A percentile compares a stretch with the other conserved stretches of the same genome.
Evolutionary conservation across 768 basidiomycete genomes (phyloP).

Genomic region (Bullera alba): DNA sequence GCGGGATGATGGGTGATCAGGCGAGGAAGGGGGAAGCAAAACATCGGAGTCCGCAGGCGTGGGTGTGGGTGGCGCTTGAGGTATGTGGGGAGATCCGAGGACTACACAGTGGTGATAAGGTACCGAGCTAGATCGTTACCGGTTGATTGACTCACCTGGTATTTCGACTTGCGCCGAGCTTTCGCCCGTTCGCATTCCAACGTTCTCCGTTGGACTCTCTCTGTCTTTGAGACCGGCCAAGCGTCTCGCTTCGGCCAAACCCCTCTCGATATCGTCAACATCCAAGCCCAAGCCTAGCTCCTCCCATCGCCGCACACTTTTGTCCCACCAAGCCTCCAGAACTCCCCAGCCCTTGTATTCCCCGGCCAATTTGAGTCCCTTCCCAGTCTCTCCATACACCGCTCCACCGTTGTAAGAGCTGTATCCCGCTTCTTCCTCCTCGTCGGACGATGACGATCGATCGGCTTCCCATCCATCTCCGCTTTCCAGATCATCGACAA

Average conservation of each 20-base stretch:
- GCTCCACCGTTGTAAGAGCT: constrained; percentile 46
- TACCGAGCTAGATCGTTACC: too few relatives aligned
- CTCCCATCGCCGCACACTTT: constrained; percentile 78
- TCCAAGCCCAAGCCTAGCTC: constrained; percentile 66
- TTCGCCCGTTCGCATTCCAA: constrained; percentile 32
- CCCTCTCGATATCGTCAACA: constrained; percentile 39
- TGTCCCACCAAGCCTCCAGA: constrained; percentile 87
- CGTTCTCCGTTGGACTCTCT: constrained; percentile 23
- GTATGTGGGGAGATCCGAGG: constrained; percentile 27
- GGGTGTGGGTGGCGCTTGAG: constrained; percentile 29
- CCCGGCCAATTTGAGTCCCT: constrained; percentile 67
- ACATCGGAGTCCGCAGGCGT: constrained; percentile 30
- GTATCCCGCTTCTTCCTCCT: constrained; percentile 46
- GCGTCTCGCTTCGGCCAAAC: constrained; percentile 31
- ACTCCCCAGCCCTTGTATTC: constrained; percentile 90
- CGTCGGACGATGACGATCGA: constrained; percentile 34
- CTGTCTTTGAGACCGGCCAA: constrained; percentile 25
- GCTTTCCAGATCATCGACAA: constrained; percentile 84
- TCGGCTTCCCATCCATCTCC: constrained; percentile 85
- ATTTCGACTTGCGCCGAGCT: constrained; percentile 40
- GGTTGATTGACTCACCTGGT: constrained; percentile 32
- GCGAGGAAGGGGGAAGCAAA: constrained; percentile 40
- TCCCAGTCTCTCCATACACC: constrained; percentile 63
- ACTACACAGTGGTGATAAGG: constrained; percentile 16
- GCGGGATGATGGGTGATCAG: constrained; percentile 14